These are phyloP conservation scores for Fonsecaea multimorphosa DNA, from an alignment of 2,329 filamentous ascomycete genomes.

Conservation along the genomic window DNA sequence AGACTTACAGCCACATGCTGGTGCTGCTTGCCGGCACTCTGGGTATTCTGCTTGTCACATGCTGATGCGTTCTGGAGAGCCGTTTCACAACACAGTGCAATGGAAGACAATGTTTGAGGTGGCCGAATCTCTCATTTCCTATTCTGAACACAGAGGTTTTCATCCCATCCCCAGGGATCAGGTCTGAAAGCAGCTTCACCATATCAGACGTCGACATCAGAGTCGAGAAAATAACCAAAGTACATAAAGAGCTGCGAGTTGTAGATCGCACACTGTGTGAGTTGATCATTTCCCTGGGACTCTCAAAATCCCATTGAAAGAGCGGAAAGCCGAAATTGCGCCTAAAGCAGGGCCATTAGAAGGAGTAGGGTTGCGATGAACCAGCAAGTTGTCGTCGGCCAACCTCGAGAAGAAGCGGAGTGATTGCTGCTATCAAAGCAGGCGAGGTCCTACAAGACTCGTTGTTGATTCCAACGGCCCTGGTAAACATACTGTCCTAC, in stretches of 20 bases:
- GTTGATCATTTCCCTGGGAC: conserved; percentile 32
- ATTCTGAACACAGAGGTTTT: conserved; percentile 44
- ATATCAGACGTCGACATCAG: conserved; percentile 34
- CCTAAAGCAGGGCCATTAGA: conserved; percentile 45
- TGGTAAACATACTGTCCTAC: conserved; percentile 43
- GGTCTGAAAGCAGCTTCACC: conserved; percentile 35
- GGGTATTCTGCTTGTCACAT: neutral
- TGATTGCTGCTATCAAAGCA: conserved; percentile 38
- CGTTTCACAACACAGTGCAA: neutral
- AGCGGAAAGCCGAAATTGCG: conserved; percentile 42
- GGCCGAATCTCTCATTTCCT: conserved; percentile 53
- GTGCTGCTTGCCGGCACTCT: neutral
- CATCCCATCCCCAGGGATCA: conserved; percentile 31
- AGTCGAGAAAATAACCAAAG: conserved; percentile 40
- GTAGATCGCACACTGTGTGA: conserved; percentile 43
- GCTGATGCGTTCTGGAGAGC: neutral
- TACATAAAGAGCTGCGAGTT: conserved; percentile 42
- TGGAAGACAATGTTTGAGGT: conserved; percentile 44
- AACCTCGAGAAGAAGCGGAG: conserved; percentile 54
- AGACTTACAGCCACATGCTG: neutral
- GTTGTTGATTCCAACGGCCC: conserved; percentile 45
- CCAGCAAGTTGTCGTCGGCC: conserved; percentile 53
- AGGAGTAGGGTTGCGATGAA: conserved; percentile 49
- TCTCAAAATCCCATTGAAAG: conserved; percentile 37
- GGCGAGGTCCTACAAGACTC: conserved; percentile 36